Conservation (phyloP, 352 stramenopile species). For the Phytophthora litchii region DNA sequence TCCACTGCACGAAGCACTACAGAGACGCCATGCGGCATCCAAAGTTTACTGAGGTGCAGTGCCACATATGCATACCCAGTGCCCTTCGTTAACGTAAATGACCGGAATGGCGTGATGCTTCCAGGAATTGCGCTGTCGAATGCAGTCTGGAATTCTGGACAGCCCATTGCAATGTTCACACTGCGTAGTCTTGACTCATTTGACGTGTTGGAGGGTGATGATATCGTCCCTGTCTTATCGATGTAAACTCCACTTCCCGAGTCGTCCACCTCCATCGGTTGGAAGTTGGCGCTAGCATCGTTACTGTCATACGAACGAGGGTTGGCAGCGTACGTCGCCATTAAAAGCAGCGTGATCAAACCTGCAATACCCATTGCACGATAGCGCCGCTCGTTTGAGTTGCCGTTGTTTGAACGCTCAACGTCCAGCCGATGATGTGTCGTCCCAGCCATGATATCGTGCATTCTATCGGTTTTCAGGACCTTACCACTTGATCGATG, state of each 20-base stretch:
- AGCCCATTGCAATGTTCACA: constrained; percentile 47
- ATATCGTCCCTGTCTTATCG: constrained; percentile 21
- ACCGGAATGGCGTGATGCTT: constrained; percentile 39
- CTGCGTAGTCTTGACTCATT: constrained; percentile 17
- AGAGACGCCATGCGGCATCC: constrained; percentile 43
- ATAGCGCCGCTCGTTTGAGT: constrained; percentile 11
- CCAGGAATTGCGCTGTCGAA: constrained; percentile 48
- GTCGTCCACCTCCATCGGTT: constrained; percentile 11
- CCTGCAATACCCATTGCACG: constrained; percentile 21
- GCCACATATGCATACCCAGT: constrained; percentile 57
- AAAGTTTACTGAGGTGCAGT: constrained; percentile 56
- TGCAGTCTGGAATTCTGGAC: constrained; percentile 52
- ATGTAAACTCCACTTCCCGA: constrained; percentile 7
- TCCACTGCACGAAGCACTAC: constrained; percentile 58
- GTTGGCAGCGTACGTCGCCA: constrained; percentile 17
- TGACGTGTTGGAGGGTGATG: constrained; percentile 14
- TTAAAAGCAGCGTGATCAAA: constrained; percentile 26
- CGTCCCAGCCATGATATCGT: constrained; percentile 18
- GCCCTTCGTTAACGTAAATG: constrained; percentile 61
- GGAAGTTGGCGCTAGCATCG: constrained; percentile 4
- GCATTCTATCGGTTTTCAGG: constrained; percentile 15
- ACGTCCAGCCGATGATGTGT: constrained; percentile 32
- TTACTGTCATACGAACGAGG: constrained; percentile 1
- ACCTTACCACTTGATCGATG: constrained; percentile 7
- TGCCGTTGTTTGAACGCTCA: neutral